Percentiles rank a stretch among this genome's conserved stretches.
Evolutionary conservation across 495 filamentous ascomycete genomes (phyloP).

Genomic region (Trichoderma erinaceum): DNA sequence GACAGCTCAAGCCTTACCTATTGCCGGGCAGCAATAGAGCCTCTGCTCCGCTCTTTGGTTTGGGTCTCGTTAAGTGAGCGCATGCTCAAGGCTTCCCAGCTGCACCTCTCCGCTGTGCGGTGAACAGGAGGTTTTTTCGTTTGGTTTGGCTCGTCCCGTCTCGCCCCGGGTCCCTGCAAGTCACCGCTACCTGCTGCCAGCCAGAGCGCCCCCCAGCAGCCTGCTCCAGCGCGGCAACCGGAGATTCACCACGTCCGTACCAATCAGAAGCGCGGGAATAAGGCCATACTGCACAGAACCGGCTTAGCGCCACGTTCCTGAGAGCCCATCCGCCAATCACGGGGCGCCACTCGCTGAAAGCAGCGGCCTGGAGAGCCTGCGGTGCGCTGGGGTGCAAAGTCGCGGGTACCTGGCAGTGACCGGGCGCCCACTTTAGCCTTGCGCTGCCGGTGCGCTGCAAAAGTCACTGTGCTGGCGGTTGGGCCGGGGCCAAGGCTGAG

Average conservation of each 20-base stretch:
- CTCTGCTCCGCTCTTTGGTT: not conserved
- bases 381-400: not conserved
- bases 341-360: not conserved
- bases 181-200: slow-evolving; percentile 3
- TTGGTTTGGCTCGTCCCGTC: not conserved
- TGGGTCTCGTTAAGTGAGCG: not conserved
- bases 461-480: not conserved
- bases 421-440: not conserved
- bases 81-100: not conserved
- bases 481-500: slow-evolving; percentile 14
- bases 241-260: slow-evolving; percentile 6
- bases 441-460: not conserved
- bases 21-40: no score
- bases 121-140: slow-evolving; percentile 2
- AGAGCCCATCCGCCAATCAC: not conserved
- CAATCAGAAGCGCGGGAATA: not conserved
- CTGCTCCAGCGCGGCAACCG: not conserved
- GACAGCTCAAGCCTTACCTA: no score
- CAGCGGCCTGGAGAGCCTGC: not conserved
- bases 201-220: not conserved
- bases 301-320: slow-evolving; percentile 5
- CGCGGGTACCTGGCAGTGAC: not conserved
- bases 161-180: not conserved
- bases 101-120: slow-evolving; percentile 10
- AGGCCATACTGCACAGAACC: not conserved